Evolutionary conservation across 805 yeast genomes (phyloP).

Genomic region (Barnettozyma wickerhamii): DNA sequence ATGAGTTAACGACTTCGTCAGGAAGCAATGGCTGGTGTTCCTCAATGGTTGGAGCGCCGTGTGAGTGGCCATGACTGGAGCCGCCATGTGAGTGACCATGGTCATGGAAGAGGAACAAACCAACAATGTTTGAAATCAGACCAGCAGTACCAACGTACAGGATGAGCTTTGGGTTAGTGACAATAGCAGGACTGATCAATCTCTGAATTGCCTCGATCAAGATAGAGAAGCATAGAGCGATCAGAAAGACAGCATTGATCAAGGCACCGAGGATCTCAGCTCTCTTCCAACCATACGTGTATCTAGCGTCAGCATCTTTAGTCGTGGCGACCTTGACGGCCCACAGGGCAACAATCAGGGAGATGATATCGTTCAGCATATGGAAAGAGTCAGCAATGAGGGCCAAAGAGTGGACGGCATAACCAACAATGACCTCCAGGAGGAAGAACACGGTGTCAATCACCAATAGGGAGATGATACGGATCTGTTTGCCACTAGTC

Average conservation of each 20-base stretch:
- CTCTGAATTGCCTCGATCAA: constrained; percentile 91
- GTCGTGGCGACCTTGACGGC: constrained; percentile 89
- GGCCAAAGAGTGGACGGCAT: constrained; percentile 90
- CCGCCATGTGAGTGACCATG: constrained; percentile 57
- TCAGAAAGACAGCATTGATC: constrained; percentile 85
- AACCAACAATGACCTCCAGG: constrained; percentile 80
- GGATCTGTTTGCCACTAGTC: constrained; percentile 47
- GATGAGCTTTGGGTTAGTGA: constrained; percentile 79
- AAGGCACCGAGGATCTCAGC: constrained; percentile 96
- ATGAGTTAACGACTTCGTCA: constrained; percentile 40
- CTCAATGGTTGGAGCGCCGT: constrained; percentile 24
- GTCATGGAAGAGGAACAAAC: constrained; percentile 85
- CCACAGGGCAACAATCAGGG: constrained; percentile 89
- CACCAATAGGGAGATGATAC: constrained; percentile 66
- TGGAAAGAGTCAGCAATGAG: constrained; percentile 96
- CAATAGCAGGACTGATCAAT: constrained; percentile 72
- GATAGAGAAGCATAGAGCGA: constrained; percentile 90
- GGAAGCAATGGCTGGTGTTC: constrained; percentile 37
- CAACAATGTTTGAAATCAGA: constrained; percentile 73
- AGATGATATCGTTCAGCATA: constrained; percentile 92
- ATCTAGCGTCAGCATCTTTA: constrained; percentile 77
- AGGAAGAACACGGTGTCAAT: constrained; percentile 83
- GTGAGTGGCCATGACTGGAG: constrained; percentile 34
- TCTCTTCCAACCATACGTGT: constrained; percentile 97
- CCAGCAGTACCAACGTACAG: constrained; percentile 83